Evolutionary conservation across 1,139 yeast species (phyloP).

Genomic region (Kodamaea plutei): DNA sequence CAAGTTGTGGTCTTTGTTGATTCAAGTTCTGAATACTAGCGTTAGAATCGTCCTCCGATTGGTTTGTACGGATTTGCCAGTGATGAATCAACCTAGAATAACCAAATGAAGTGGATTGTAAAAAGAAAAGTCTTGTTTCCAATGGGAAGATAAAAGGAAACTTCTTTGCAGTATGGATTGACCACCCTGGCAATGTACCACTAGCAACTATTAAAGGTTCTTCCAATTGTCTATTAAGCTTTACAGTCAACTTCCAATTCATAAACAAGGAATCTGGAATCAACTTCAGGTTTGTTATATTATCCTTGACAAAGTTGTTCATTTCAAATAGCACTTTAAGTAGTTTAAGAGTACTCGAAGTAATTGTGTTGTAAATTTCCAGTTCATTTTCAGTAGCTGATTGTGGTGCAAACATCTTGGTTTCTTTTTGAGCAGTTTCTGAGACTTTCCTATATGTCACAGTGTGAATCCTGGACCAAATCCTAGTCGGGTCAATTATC

Average conservation of each 20-base stretch:
- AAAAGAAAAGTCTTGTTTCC: slow-evolving; percentile 70
- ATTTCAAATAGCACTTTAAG: slow-evolving; percentile 51
- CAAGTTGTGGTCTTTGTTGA: slow-evolving; percentile 46
- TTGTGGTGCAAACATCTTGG: slow-evolving; percentile 12
- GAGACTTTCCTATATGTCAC: slow-evolving; percentile 48
- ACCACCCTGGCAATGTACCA: slow-evolving; percentile 86
- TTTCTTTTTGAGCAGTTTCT: slow-evolving; percentile 13
- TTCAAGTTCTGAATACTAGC: slow-evolving; percentile 10
- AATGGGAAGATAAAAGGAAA: slow-evolving; percentile 85
- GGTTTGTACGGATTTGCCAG: slow-evolving; percentile 61
- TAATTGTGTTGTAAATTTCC: slow-evolving; percentile 38
- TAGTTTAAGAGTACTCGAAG: slow-evolving; percentile 51
- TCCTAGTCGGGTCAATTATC: slow-evolving; percentile 42
- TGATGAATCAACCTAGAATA: slow-evolving; percentile 77
- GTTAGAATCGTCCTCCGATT: slow-evolving; percentile 29
- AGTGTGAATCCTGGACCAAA: slow-evolving; percentile 57
- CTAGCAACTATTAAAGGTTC: slow-evolving; percentile 88
- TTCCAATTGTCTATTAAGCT: slow-evolving; percentile 80
- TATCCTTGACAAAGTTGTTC: slow-evolving; percentile 35
- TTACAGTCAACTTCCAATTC: slow-evolving; percentile 83
- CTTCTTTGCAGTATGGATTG: slow-evolving; percentile 62
- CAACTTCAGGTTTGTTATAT: slow-evolving; percentile 10
- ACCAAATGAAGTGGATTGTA: slow-evolving; percentile 90
- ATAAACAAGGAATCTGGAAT: slow-evolving; percentile 50
- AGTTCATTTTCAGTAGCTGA: slow-evolving; percentile 26